Evolutionary conservation across 306 rosid species (phyloP).

Genomic region (Carpinus viminea): DNA sequence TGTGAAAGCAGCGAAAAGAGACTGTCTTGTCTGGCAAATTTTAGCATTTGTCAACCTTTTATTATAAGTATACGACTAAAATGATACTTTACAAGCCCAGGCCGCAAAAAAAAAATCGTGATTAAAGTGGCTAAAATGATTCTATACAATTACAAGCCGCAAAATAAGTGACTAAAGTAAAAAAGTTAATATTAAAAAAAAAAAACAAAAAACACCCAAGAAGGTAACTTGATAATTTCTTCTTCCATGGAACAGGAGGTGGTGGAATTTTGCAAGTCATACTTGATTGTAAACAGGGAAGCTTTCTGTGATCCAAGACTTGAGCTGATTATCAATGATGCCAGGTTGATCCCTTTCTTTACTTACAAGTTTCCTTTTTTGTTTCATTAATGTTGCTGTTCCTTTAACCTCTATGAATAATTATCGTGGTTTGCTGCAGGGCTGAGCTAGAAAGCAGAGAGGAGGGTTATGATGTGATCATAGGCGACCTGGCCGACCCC

Average conservation of each 20-base stretch:
- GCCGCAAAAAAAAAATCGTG: neutral
- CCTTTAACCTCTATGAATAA: neutral
- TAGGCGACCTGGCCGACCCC: conserved; percentile 96
- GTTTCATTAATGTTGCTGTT: neutral
- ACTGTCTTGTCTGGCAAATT: neutral
- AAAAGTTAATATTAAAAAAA: neutral
- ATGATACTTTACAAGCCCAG: neutral
- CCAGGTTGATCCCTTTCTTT: conserved; percentile 46
- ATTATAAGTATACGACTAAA: neutral
- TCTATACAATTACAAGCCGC: neutral
- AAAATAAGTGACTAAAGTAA: neutral
- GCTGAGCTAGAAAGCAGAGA: conserved; percentile 69
- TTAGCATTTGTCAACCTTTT: neutral
- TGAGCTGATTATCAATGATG: conserved; percentile 82
- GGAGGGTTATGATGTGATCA: conserved; percentile 71
- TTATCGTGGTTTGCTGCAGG: conserved; percentile 44
- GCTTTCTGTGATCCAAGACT: conserved; percentile 84
- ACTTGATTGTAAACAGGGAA: conserved; percentile 75
- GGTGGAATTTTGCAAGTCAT: conserved; percentile 91
- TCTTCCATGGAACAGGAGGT: conserved; percentile 68
- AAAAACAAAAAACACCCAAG: too few species aligned
- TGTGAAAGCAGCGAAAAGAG: neutral
- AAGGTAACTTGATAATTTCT: neutral
- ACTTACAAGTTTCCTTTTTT: neutral
- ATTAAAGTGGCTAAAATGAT: neutral